Conservation (phyloP, 306 rosid genomes). For the Trifolium repens region DNA sequence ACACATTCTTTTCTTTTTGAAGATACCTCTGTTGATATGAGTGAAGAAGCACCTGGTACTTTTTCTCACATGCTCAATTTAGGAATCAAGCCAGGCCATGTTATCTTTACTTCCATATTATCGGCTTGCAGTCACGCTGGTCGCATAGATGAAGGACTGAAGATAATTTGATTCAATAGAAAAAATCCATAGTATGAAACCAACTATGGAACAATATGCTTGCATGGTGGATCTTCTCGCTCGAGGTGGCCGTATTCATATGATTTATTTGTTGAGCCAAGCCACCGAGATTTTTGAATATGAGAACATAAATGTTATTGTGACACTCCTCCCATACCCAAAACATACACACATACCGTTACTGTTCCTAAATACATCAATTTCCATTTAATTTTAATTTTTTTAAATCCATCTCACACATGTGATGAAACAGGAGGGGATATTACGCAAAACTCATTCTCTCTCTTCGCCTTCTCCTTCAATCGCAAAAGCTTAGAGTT, state of each 20-base stretch:
- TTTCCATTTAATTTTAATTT: no score
- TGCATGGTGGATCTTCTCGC: constrained; percentile 86
- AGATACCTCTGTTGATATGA: constrained; percentile 69
- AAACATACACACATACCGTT: no score
- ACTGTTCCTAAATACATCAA: no score
- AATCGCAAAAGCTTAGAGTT: no score
- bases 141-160: constrained; percentile 71
- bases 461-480: no score
- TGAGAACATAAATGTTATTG: no score
- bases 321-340: no score
- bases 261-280: constrained; percentile 6
- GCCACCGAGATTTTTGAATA: background rate
- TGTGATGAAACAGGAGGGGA: no score
- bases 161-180: constrained; percentile 75
- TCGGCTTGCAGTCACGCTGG: constrained; percentile 93
- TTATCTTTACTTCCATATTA: constrained; percentile 71
- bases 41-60: constrained; percentile 67
- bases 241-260: constrained; percentile 60
- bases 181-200: constrained; percentile 67
- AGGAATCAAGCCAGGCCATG: constrained; percentile 71
- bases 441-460: no score
- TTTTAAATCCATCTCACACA: no score
- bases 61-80: constrained; percentile 70
- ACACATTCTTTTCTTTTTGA: constrained; percentile 55
- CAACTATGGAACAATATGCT: constrained; percentile 85